phyloP scores from a whole-genome alignment of 805 yeast species.

The Citeromyces nyonsensis region DNA sequence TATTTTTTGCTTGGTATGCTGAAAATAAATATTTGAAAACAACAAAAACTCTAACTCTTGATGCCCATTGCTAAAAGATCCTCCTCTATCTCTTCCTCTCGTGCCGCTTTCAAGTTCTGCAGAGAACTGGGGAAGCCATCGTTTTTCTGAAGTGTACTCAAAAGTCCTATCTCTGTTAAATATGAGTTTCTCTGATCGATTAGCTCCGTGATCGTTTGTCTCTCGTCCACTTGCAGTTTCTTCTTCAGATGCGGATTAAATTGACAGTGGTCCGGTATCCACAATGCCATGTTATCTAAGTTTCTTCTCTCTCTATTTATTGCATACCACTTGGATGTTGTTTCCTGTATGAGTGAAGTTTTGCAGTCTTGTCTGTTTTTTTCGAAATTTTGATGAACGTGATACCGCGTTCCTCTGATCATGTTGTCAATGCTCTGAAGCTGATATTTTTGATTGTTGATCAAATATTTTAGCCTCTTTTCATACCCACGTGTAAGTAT shows the following conservation, averaged over 20 bases:
- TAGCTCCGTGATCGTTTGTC: conserved; percentile 20
- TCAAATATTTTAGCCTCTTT: conserved; percentile 30
- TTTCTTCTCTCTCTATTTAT: conserved; percentile 79
- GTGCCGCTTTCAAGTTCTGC: conserved; percentile 42
- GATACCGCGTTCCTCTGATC: conserved; percentile 64
- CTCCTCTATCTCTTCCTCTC: conserved; percentile 55
- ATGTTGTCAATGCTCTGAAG: conserved; percentile 66
- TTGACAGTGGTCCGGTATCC: conserved; percentile 27
- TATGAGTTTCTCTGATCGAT: conserved; percentile 53
- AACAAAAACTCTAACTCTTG: conserved; percentile 1
- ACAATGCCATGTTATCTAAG: conserved; percentile 51
- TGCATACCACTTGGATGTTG: conserved; percentile 84
- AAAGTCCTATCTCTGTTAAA: conserved; percentile 53
- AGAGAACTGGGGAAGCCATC: conserved; percentile 79
- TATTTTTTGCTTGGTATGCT: conserved; percentile 1
- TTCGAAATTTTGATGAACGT: conserved; percentile 71
- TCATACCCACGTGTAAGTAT: conserved; percentile 65
- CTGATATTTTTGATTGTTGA: conserved; percentile 39
- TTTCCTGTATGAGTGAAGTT: conserved; percentile 43
- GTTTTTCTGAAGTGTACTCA: conserved; percentile 51
- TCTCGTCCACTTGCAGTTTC: conserved; percentile 8
- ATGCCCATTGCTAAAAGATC: conserved; percentile 58
- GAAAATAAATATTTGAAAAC: conserved; percentile 1
- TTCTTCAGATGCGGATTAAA: conserved; percentile 12
- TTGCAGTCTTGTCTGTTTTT: conserved; percentile 56